Conservation (phyloP, 2,329 filamentous ascomycete species). For the Penicillium sp. region DNA sequence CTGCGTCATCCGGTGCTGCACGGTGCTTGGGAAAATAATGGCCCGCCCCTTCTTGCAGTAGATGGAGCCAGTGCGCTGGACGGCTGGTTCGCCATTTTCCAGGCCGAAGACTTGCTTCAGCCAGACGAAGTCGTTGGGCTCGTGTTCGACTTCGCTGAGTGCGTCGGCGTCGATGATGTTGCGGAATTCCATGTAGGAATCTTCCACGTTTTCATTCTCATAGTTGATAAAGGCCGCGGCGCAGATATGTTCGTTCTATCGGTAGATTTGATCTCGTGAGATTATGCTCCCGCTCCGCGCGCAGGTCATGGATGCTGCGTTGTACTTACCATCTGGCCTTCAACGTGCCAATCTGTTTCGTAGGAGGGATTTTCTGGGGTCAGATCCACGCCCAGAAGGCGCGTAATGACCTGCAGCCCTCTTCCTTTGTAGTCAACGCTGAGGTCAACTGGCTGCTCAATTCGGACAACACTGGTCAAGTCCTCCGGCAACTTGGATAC, state of each 20-base stretch:
- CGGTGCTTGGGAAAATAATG: slow-evolving; percentile 33
- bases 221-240: slow-evolving; percentile 64
- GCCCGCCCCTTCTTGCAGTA: slow-evolving; percentile 19
- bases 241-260: slow-evolving; percentile 61
- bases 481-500: slow-evolving; percentile 28
- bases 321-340: slow-evolving; percentile 45
- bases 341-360: slow-evolving; percentile 47
- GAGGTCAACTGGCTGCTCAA: slow-evolving; percentile 32
- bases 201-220: slow-evolving; percentile 59
- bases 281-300: too few relatives aligned
- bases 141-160: slow-evolving; percentile 32
- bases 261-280: too few relatives aligned
- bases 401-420: slow-evolving; percentile 62
- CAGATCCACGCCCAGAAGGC: slow-evolving; percentile 59
- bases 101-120: slow-evolving; percentile 31
- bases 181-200: slow-evolving; percentile 52
- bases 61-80: slow-evolving; percentile 27
- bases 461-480: slow-evolving; percentile 25
- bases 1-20: slow-evolving; percentile 53
- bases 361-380: slow-evolving; percentile 58
- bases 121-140: slow-evolving; percentile 31
- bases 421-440: slow-evolving; percentile 37
- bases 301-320: too few relatives aligned
- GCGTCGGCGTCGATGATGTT: slow-evolving; percentile 37
- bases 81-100: slow-evolving; percentile 23